Base-by-base conservation (phyloP, 352 stramenopile species). In the Globisporangium carolinianum region DNA sequence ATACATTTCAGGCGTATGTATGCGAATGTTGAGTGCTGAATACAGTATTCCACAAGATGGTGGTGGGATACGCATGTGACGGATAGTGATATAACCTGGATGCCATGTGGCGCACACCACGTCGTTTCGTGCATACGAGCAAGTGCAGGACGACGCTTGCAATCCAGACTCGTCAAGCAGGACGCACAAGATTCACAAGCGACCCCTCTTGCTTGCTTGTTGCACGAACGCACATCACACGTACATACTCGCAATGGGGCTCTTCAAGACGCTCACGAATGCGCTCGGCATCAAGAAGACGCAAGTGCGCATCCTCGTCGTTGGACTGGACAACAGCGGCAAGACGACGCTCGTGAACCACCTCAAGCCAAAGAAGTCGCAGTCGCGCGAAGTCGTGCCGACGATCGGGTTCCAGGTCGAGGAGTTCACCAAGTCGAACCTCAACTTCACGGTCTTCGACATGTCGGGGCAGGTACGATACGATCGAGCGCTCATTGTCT, bases 311-410 rank as follows among this genome's bases (percentile, higher is more conserved):
- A 97, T 97, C 62, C 74, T 97, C 12, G 80, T 97, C 14, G 82
- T 97, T 1, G 89, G 86, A 4, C 73, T 97, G 35, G 89, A 97
- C 63, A 96, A 96, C 64, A 94, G 81, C 67, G 87, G 89, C 65
- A 97, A 97, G 71, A 96, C 89, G 51, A 96, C 89, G 41, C 72
- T 97, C n/a, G 81, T 97, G 60, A 94, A 97, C 64, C 82, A 97
- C 63, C 73, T 97, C 57, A 97, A 97, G 62, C 89, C 87, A 39
- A 89, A 85, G 57, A 94, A 96, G 62, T 85, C 71, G n/a, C 79
- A 86, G 57, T 65, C 73, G 7, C 80, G 77, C 45, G 88, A 96
- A 66, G 83, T 95, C 24, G 88, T 89, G 53, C 88, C 88, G 37
- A 97, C 88, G 24, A 89, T 97, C 47, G 88, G 88, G 50, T 96